A percentile compares a stretch with the other conserved stretches of the same genome.
Conservation (phyloP, 1,284 basidiomycete genomes). For the Hymenochaete sp. region DNA sequence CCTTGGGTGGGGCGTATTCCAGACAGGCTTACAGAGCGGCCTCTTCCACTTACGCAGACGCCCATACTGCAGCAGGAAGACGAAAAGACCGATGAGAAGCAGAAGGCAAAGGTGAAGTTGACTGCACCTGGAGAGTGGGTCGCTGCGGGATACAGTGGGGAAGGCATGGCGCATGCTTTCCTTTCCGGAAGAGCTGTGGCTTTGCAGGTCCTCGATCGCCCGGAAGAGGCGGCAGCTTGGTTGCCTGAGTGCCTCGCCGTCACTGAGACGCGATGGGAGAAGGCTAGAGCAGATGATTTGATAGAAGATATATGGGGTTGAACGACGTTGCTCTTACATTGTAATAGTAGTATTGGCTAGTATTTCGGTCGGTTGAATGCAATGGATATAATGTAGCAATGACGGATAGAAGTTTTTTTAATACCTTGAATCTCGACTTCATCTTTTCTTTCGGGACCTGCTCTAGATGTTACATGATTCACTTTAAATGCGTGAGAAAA, state of each 20-base stretch:
- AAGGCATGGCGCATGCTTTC: slow-evolving; percentile 64
- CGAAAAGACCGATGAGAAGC: not conserved
- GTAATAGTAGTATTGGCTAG: not conserved
- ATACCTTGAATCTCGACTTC: too few species aligned
- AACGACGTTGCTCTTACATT: not conserved
- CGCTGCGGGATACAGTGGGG: slow-evolving; percentile 51
- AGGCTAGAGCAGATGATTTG: slow-evolving; percentile 30
- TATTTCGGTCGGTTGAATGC: not conserved
- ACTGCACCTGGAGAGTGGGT: slow-evolving; percentile 40
- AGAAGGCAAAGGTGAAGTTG: not conserved
- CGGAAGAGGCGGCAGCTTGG: slow-evolving; percentile 31
- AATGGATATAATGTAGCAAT: not conserved
- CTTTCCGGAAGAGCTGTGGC: slow-evolving; percentile 49
- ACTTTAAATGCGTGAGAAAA: too few species aligned
- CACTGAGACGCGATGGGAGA: slow-evolving; percentile 40
- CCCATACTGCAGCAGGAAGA: not conserved
- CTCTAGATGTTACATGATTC: too few species aligned
- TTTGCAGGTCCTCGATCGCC: slow-evolving; percentile 41
- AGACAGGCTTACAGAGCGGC: slow-evolving; percentile 28
- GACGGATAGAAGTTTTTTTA: too few species aligned
- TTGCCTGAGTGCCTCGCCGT: slow-evolving; percentile 46
- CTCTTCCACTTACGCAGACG: slow-evolving; percentile 20
- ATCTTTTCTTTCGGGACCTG: too few species aligned
- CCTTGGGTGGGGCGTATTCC: slow-evolving; percentile 54
- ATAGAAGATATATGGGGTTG: slow-evolving; percentile 17